These are phyloP conservation scores for Ambrosia hybrid DNA, from an alignment of 140 eudicot genomes.

Conservation along the genomic window DNA sequence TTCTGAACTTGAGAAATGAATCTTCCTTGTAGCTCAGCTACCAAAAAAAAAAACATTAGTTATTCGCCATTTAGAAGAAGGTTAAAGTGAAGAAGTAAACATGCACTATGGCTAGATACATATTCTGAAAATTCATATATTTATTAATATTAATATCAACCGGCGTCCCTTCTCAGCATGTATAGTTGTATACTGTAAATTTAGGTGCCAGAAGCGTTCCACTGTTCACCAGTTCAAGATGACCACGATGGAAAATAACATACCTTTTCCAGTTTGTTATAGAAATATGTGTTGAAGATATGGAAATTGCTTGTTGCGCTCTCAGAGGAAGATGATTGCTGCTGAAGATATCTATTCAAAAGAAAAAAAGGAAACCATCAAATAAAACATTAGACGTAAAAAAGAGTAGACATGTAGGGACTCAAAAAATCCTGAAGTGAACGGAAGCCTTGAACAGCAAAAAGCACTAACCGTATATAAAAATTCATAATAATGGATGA, in stretches of 20 bases:
- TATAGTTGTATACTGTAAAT: no score
- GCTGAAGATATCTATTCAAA: constrained; percentile 69
- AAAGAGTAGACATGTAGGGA: not conserved
- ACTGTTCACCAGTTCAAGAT: not conserved
- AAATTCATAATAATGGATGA: constrained; percentile 87
- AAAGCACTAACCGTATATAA: constrained; percentile 68
- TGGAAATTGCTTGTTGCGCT: constrained; percentile 44
- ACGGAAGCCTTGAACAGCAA: not conserved
- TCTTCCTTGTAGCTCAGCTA: constrained; percentile 55
- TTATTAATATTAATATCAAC: no score
- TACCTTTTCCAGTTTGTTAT: constrained; percentile 81
- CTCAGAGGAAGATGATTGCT: constrained; percentile 30
- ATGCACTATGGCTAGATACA: no score
- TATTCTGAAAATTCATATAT: no score
- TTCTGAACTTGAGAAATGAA: constrained; percentile 69
- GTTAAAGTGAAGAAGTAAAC: no score
- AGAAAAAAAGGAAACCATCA: constrained; percentile 9
- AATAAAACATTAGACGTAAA: not conserved
- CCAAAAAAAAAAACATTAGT: not conserved
- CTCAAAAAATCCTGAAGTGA: not conserved
- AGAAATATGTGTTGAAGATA: constrained; percentile 87
- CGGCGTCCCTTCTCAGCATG: no score
- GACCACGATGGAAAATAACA: constrained; percentile 14
- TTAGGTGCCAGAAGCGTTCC: not conserved
- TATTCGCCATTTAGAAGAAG: not conserved